A percentile compares a stretch with the other conserved stretches of the same genome.
Conservation (phyloP, 2,329 filamentous ascomycete species). For the Colletotrichum cordylinicola region DNA sequence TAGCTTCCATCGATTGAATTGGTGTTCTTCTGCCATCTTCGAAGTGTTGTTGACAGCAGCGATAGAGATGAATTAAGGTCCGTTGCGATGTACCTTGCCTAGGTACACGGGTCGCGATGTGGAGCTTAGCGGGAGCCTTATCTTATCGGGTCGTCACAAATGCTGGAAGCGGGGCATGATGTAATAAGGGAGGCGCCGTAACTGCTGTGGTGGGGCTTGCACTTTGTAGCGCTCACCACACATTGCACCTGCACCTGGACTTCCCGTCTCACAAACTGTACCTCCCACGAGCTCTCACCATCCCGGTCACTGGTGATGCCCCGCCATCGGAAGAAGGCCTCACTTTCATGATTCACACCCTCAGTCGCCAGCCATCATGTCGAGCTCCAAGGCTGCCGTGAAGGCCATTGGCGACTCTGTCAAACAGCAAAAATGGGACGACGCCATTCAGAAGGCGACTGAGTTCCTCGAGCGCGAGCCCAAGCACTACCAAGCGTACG, state of each 20-base stretch:
- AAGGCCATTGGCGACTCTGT: constrained; percentile 83
- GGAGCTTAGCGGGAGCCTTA: neutral
- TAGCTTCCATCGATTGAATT: neutral
- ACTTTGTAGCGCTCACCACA: constrained; percentile 1
- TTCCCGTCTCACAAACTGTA: neutral
- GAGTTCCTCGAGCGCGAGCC: constrained; percentile 74
- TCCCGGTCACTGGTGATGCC: constrained; percentile 4
- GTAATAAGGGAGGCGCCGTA: constrained; percentile 16
- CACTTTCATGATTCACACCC: constrained; percentile 12
- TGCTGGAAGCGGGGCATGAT: constrained; percentile 21
- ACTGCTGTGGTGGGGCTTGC: constrained; percentile 7
- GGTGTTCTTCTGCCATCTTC: neutral
- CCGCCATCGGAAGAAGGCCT: constrained; percentile 12
- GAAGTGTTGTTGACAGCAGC: neutral
- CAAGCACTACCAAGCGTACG: constrained; percentile 82
- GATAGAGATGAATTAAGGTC: neutral
- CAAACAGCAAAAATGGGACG: constrained; percentile 79
- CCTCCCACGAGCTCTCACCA: neutral
- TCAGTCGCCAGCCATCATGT: constrained; percentile 43
- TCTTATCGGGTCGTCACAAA: constrained; percentile 10
- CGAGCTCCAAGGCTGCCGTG: constrained; percentile 72
- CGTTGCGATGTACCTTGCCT: neutral
- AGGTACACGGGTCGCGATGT: neutral
- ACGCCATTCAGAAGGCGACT: constrained; percentile 73
- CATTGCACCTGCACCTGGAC: neutral